Evolutionary conservation across 78 protist species (phyloP).

Genomic region (Pelomyxa schiedti): DNA sequence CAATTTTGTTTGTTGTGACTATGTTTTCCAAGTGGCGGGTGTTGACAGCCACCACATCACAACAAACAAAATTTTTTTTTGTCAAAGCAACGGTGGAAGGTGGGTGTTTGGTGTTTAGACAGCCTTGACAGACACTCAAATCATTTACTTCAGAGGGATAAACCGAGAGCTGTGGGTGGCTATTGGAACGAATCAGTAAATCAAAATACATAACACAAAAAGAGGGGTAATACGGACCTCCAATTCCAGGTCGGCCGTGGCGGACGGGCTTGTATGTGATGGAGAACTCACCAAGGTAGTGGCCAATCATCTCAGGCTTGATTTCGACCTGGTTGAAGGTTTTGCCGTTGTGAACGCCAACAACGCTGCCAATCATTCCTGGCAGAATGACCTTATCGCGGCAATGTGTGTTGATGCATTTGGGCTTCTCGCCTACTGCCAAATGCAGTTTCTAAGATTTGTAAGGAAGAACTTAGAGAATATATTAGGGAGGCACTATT

Average conservation of each 20-base stretch:
- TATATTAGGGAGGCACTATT: too few species aligned
- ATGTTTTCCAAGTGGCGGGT: too few species aligned
- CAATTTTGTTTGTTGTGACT: too few species aligned
- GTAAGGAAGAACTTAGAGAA: too few species aligned
- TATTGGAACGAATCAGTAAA: too few species aligned
- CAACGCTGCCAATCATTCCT: constrained; percentile 97
- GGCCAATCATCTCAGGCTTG: constrained; percentile 99
- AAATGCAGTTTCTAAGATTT: constrained; percentile 14
- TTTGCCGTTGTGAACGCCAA: constrained; percentile 99
- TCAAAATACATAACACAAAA: too few species aligned
- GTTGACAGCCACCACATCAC: too few species aligned
- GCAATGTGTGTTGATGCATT: constrained; percentile 93
- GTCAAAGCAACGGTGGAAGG: too few species aligned
- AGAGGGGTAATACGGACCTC: too few species aligned
- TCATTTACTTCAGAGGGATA: constrained; percentile 87
- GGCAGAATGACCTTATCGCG: constrained; percentile 98
- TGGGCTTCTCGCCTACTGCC: constrained; percentile 90
- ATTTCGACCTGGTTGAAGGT: constrained; percentile 90
- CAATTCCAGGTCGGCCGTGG: constrained; percentile 99
- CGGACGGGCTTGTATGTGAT: constrained; percentile 95
- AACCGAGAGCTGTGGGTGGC: constrained; percentile 91
- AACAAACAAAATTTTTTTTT: too few species aligned
- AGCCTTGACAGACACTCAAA: too few species aligned
- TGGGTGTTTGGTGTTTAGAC: too few species aligned
- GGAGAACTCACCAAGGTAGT: constrained; percentile 98